A percentile compares a stretch with the other conserved stretches of the same genome.
Conservation (phyloP, 768 basidiomycete genomes). For the Lactarius hatsudake region DNA sequence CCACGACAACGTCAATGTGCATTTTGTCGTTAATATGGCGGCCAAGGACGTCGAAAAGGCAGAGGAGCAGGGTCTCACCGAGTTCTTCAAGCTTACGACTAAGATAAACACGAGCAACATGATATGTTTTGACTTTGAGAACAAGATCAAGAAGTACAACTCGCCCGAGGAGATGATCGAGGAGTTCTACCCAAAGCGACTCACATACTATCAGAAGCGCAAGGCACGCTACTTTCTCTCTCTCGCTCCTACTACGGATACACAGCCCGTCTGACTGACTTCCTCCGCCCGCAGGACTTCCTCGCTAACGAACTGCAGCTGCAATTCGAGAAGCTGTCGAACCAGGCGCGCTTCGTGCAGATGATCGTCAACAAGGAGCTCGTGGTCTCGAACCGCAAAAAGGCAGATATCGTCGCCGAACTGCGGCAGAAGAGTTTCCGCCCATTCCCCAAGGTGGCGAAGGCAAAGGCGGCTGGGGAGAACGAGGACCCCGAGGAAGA, state of each 20-base stretch:
- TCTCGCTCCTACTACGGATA: not conserved
- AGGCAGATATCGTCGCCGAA: slow-evolving; percentile 79
- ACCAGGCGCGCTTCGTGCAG: slow-evolving; percentile 94
- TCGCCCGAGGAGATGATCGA: slow-evolving; percentile 88
- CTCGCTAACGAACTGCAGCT: slow-evolving; percentile 79
- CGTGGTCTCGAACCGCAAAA: slow-evolving; percentile 82
- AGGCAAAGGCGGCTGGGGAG: slow-evolving; percentile 66
- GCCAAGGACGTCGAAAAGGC: slow-evolving; percentile 82
- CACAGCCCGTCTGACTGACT: not conserved
- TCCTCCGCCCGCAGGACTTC: slow-evolving; percentile 56
- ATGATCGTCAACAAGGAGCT: slow-evolving; percentile 91
- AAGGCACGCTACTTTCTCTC: slow-evolving; percentile 54
- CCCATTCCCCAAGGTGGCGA: slow-evolving; percentile 81
- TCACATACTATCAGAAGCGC: slow-evolving; percentile 92
- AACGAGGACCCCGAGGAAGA: slow-evolving; percentile 57
- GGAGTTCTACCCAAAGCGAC: slow-evolving; percentile 86
- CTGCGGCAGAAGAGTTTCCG: slow-evolving; percentile 81
- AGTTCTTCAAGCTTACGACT: slow-evolving; percentile 85
- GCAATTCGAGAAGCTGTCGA: slow-evolving; percentile 80
- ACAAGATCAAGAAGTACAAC: slow-evolving; percentile 92
- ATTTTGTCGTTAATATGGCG: slow-evolving; percentile 80
- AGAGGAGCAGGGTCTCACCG: slow-evolving; percentile 82
- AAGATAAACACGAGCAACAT: slow-evolving; percentile 93
- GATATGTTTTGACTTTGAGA: slow-evolving; percentile 97
- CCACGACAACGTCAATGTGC: slow-evolving; percentile 88